phyloP scores from a whole-genome alignment of 495 filamentous ascomycete genomes.

The Aspergillus saccharolyticus region DNA sequence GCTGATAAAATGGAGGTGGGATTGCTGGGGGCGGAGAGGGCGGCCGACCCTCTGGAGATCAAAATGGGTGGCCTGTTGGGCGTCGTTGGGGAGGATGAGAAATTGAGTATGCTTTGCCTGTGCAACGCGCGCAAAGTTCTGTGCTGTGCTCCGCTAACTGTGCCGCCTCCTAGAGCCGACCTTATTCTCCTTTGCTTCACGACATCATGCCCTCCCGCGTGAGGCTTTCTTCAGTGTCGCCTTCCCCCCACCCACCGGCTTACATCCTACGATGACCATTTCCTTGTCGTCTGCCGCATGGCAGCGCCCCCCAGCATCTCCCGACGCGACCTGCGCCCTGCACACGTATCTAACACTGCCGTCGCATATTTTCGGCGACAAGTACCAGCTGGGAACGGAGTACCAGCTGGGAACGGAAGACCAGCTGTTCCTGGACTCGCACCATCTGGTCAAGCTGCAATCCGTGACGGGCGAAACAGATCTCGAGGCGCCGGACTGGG shows the following conservation, averaged over 20 bases:
- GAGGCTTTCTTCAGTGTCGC: conserved; percentile 39
- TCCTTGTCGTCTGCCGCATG: conserved; percentile 34
- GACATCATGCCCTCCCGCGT: conserved; percentile 61
- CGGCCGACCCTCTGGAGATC: conserved; percentile 63
- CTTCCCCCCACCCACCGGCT: conserved; percentile 68
- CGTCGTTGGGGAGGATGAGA: conserved; percentile 69
- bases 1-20: conserved; percentile 68
- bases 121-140: neutral
- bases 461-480: conserved; percentile 76
- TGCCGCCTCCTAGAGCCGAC: conserved; percentile 59
- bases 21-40: conserved; percentile 63
- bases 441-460: conserved; percentile 65
- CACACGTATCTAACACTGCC: conserved; percentile 86
- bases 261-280: conserved; percentile 79
- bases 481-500: conserved; percentile 88
- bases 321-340: conserved; percentile 56
- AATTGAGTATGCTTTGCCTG: conserved; percentile 52
- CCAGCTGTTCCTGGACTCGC: conserved; percentile 64
- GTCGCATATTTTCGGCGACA: conserved; percentile 76
- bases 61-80: conserved; percentile 74
- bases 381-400: conserved; percentile 65
- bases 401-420: conserved; percentile 60
- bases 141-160: conserved; percentile 1
- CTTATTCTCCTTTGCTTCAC: conserved; percentile 84
- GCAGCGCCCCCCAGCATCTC: conserved; percentile 28